Percentiles rank a stretch among this genome's conserved stretches.
These are phyloP conservation scores for Alternaria arbusti DNA, from an alignment of 2,329 filamentous ascomycete genomes.

Conservation along the genomic window DNA sequence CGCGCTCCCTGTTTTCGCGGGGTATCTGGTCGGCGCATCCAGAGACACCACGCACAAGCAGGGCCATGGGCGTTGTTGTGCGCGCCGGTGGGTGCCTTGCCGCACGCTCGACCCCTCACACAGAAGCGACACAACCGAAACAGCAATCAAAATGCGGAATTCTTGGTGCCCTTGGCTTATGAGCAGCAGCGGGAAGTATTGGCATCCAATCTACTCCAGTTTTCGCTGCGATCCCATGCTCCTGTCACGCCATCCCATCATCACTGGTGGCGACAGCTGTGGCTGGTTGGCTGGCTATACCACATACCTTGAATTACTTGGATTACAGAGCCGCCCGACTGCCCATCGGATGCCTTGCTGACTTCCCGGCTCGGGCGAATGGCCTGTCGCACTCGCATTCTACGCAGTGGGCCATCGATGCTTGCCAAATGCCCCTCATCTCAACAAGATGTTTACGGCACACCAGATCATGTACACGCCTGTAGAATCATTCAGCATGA, in stretches of 20 bases:
- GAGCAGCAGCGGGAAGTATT: conserved; percentile 2
- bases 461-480: background rate
- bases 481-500: background rate
- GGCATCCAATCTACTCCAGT: conserved; percentile 1
- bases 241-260: background rate
- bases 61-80: background rate
- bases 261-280: background rate
- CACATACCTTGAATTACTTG: background rate
- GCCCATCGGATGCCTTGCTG: background rate
- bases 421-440: background rate
- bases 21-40: background rate
- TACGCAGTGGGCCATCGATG: background rate
- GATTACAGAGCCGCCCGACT: background rate
- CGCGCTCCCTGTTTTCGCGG: background rate
- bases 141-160: conserved; percentile 1
- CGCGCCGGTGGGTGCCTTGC: background rate
- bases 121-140: conserved; percentile 3
- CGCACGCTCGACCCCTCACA: background rate
- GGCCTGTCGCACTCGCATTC: background rate
- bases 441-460: background rate
- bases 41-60: background rate
- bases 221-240: background rate
- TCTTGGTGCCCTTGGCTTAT: conserved; percentile 7
- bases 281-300: background rate
- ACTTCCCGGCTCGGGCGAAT: background rate